Evolutionary conservation across 257 asterid genomes (phyloP), one percentile per base, ranked within the genome.

Genomic region (Jacaranda mimosifolia): DNA sequence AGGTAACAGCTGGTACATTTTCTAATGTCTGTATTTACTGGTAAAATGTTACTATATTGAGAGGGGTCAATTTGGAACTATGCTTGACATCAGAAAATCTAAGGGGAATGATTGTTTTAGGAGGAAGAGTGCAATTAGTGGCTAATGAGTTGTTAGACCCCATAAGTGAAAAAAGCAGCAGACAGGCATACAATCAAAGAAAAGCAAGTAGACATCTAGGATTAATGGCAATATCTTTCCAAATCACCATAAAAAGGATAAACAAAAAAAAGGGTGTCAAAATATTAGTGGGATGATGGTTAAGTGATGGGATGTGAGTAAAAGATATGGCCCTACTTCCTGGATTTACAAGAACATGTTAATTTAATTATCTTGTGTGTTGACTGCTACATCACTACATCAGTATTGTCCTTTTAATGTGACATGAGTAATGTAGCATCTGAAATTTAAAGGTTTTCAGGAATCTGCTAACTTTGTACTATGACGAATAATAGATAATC

Each of bases 61-160:
- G 89, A 84, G 81, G 63, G 72, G 92, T 85, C 89, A 76, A 79
- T 76, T 83, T 74, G 64, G 71, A 63, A 62, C 77, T 77, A 68
- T 70, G 81, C 84, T 87, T 86, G 86, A 85, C 91, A 85, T 90
- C 85, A 88, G 68, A 67, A 80, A 73, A 76, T 76, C 79, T 60
- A 65, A 35, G 53, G 76, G 70, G 84, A 71, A 79, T 75, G 56
- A 66, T 79, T 79, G 58, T 77, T 77, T 53, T 49, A 17, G 14
- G 40, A 74, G 42, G 21, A 73, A 53, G 18, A 60, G 69, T 68
- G 58, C 75, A 55, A 72, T 66, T 82, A 82, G 87, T 82, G 90
- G 82, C 77, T 79, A 63, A n/a, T 81, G 87, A 73, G 84, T 79
- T 84, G 88, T 53, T 84, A 26, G 51, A 58, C 74, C 76, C 70